Percentiles rank a stretch among this genome's conserved stretches.
Conservation (phyloP, 2,329 filamentous ascomycete genomes). For the Aspergillus unguis region DNA sequence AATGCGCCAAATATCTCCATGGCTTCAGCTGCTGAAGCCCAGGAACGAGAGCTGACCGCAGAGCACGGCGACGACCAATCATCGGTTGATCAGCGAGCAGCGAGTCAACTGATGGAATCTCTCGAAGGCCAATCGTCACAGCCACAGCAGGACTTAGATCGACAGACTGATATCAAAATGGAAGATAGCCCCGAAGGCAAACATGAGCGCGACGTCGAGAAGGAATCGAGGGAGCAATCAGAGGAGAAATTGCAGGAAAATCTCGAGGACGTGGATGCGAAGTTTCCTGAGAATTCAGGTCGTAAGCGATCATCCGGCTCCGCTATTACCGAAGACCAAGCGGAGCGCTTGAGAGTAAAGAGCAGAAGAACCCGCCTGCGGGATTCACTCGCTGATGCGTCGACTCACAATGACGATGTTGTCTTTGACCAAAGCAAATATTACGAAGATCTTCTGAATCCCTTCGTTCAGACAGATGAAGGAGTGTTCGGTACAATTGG, state of each 20-base stretch:
- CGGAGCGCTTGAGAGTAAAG: constrained; percentile 55
- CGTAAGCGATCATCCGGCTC: constrained; percentile 62
- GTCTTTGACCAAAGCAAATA: constrained; percentile 53
- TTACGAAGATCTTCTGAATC: constrained; percentile 54
- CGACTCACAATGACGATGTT: constrained; percentile 45
- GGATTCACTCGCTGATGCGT: constrained; percentile 52
- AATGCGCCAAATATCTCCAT: constrained; percentile 10
- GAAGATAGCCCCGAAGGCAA: no score
- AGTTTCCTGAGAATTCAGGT: constrained; percentile 39
- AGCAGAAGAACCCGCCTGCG: constrained; percentile 61
- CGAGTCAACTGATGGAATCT: constrained; percentile 37
- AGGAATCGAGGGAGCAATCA: no score
- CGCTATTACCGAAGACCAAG: constrained; percentile 56
- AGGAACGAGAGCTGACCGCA: constrained; percentile 11
- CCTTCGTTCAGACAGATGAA: constrained; percentile 55
- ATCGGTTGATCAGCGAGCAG: constrained; percentile 34
- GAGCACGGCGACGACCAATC: constrained; percentile 32
- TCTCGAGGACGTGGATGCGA: constrained; percentile 30
- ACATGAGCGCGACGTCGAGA: no score
- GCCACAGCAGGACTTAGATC: constrained; percentile 18
- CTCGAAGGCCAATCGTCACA: constrained; percentile 31
- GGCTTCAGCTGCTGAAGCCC: constrained; percentile 12
- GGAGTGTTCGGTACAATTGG: constrained; percentile 55
- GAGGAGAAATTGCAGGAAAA: no score
- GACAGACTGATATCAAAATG: constrained; percentile 21